A percentile compares a stretch with the other conserved stretches of the same genome.
Conservation (phyloP, 495 filamentous ascomycete genomes). For the Tuber aestivum region DNA sequence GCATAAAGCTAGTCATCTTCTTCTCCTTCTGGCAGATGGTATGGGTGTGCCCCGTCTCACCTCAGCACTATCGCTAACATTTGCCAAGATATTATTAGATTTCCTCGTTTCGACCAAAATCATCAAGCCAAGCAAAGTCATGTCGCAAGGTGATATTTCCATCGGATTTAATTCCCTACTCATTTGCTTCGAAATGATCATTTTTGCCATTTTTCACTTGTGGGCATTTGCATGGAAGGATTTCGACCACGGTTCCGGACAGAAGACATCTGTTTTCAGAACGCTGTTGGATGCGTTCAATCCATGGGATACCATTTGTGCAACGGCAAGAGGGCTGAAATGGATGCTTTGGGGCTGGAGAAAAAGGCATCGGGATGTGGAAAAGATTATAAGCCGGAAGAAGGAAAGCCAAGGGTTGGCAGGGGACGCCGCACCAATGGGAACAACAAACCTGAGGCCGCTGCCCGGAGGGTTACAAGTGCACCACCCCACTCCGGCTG, state of each 20-base stretch:
- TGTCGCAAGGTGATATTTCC: slow-evolving; percentile 69
- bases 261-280: slow-evolving; percentile 51
- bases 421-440: neutral
- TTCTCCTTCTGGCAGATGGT: slow-evolving; percentile 83
- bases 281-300: slow-evolving; percentile 72
- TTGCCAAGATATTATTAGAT: slow-evolving; percentile 56
- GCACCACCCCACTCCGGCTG: slow-evolving; percentile 25
- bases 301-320: slow-evolving; percentile 76
- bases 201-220: slow-evolving; percentile 71
- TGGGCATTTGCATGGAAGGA: slow-evolving; percentile 75
- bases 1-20: slow-evolving; percentile 93
- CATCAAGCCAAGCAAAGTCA: slow-evolving; percentile 55
- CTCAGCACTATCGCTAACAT: slow-evolving; percentile 7
- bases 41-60: slow-evolving; percentile 42
- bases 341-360: slow-evolving; percentile 75
- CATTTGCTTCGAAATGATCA: slow-evolving; percentile 81
- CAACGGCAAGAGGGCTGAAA: slow-evolving; percentile 65
- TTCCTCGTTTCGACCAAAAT: slow-evolving; percentile 59
- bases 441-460: neutral
- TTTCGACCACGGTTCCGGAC: slow-evolving; percentile 51
- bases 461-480: slow-evolving; percentile 21
- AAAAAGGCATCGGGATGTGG: slow-evolving; percentile 45
- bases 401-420: slow-evolving; percentile 8
- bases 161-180: slow-evolving; percentile 73
- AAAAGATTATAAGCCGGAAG: slow-evolving; percentile 25